A percentile compares a stretch with the other conserved stretches of the same genome.
Evolutionary conservation across 257 asterid species (phyloP).

Genomic region (Capsicum baccatum): DNA sequence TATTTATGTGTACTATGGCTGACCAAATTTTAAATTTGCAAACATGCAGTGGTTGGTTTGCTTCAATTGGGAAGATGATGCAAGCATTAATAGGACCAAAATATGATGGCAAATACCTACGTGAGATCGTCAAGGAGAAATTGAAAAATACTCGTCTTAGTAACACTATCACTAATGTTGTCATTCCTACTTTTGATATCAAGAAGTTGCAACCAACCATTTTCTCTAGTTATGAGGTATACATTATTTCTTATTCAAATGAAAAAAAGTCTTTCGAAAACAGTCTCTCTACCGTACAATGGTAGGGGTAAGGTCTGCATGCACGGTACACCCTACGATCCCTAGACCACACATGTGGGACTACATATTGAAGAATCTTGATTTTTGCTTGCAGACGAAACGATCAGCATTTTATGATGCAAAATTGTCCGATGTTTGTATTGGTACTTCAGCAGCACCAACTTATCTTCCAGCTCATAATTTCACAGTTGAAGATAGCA

Average conservation of each 20-base stretch:
- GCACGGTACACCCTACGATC: too few species aligned
- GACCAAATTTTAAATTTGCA: neutral
- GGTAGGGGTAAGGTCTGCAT: too few species aligned
- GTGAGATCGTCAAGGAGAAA: conserved; percentile 40
- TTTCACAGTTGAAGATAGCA: conserved; percentile 38
- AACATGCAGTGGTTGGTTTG: conserved; percentile 42
- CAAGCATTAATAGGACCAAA: conserved; percentile 41
- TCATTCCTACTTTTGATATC: conserved; percentile 62
- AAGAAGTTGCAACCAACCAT: conserved; percentile 50
- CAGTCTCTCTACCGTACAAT: neutral
- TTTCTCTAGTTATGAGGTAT: conserved; percentile 58
- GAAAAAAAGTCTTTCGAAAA: too few species aligned
- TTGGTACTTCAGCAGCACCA: conserved; percentile 71
- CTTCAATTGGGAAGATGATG: conserved; percentile 22
- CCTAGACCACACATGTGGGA: neutral
- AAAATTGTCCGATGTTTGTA: conserved; percentile 45
- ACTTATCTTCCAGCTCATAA: conserved; percentile 54
- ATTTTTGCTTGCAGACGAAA: neutral
- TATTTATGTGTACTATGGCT: neutral
- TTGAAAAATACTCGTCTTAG: conserved; percentile 44
- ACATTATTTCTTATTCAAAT: neutral
- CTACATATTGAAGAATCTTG: neutral
- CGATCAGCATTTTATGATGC: conserved; percentile 40
- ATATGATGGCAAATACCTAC: conserved; percentile 54
- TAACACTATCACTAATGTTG: conserved; percentile 52